Conservation (phyloP, 495 filamentous ascomycete genomes). For the Neurospora sp. region DNA sequence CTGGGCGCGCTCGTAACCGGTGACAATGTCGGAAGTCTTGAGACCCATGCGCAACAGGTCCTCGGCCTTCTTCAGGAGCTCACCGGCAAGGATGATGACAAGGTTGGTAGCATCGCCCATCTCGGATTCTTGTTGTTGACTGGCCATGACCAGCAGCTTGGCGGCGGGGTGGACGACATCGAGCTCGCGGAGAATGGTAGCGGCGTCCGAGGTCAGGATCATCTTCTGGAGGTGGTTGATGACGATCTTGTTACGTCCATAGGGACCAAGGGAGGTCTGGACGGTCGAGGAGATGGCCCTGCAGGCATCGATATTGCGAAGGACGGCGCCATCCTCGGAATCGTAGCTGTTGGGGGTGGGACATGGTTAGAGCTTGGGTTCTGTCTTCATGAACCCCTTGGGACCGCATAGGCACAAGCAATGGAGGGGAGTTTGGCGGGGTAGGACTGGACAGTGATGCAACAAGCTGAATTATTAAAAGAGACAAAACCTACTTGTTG, state of each 20-base stretch:
- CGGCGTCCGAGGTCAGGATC: slow-evolving; percentile 96
- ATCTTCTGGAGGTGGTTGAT: slow-evolving; percentile 99
- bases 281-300: slow-evolving; percentile 91
- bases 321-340: slow-evolving; percentile 95
- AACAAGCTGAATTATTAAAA: not conserved
- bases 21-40: slow-evolving; percentile 92
- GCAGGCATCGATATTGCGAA: slow-evolving; percentile 98
- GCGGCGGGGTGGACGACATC: slow-evolving; percentile 98
- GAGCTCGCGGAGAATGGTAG: slow-evolving; percentile 92
- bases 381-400: not conserved
- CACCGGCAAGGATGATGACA: slow-evolving; percentile 91
- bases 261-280: slow-evolving; percentile 91
- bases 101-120: slow-evolving; percentile 98
- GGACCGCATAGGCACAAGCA: not conserved
- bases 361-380: slow-evolving; percentile 12
- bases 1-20: slow-evolving; percentile 90
- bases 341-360: slow-evolving; percentile 59
- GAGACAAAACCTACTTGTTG: slow-evolving; percentile 62
- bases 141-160: slow-evolving; percentile 97
- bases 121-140: slow-evolving; percentile 97
- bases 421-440: slow-evolving; percentile 3
- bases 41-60: slow-evolving; percentile 90
- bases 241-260: slow-evolving; percentile 99
- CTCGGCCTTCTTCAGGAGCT: slow-evolving; percentile 95
- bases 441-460: slow-evolving; percentile 3